Conservation (phyloP, 768 basidiomycete species). For the Astraeus odoratus region DNA sequence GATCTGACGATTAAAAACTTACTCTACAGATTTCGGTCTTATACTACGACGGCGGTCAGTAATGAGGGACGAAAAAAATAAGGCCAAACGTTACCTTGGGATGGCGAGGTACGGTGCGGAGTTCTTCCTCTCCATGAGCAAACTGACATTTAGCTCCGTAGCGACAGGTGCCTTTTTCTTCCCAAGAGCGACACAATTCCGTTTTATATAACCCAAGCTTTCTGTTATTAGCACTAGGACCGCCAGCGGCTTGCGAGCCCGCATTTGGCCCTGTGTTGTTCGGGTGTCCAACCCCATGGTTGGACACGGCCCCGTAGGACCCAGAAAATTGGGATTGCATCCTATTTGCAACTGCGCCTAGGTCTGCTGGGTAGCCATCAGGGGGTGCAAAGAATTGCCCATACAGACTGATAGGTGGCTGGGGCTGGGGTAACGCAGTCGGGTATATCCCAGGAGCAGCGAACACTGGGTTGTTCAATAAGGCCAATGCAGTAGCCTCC, state of each 20-base stretch:
- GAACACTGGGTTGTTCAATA: conserved; percentile 55
- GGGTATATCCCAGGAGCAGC: conserved; percentile 51
- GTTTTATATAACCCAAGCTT: conserved; percentile 91
- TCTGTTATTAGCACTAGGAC: conserved; percentile 87
- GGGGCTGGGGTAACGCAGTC: conserved; percentile 32
- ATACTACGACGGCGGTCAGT: conserved; percentile 44
- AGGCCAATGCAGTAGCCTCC: conserved; percentile 59
- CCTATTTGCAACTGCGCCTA: conserved; percentile 53
- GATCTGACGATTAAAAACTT: conserved; percentile 19
- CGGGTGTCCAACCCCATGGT: conserved; percentile 36
- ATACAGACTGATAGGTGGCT: conserved; percentile 53
- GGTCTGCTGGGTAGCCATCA: conserved; percentile 51
- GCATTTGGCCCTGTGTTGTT: conserved; percentile 31
- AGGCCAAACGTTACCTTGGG: conserved; percentile 57
- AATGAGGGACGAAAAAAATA: background rate
- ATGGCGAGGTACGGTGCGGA: conserved; percentile 77
- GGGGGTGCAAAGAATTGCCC: conserved; percentile 63
- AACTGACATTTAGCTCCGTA: conserved; percentile 91
- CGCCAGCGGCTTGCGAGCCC: conserved; percentile 36
- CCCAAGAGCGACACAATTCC: conserved; percentile 85
- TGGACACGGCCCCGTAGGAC: conserved; percentile 46
- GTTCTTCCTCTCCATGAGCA: conserved; percentile 86
- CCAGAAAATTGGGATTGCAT: conserved; percentile 50
- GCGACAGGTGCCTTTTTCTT: conserved; percentile 81
- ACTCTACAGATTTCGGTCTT: conserved; percentile 94